Evolutionary conservation across 306 rosid species (phyloP).

Genomic region (Medicago arabica): DNA sequence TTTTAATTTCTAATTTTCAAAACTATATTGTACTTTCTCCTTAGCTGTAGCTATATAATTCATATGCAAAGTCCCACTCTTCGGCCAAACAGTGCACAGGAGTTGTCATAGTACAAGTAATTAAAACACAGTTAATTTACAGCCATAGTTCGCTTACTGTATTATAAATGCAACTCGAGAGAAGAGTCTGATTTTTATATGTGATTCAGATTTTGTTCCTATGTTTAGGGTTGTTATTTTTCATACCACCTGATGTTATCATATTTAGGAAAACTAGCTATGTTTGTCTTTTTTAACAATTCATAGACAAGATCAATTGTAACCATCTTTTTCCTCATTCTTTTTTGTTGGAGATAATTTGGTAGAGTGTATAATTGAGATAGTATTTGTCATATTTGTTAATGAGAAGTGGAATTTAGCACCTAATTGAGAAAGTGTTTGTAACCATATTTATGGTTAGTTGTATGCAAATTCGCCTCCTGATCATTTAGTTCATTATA

Average conservation of each 20-base stretch:
- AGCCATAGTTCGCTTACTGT: constrained; percentile 51
- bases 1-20: constrained; percentile 54
- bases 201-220: constrained; percentile 29
- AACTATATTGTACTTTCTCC: constrained; percentile 82
- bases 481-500: no score
- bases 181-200: constrained; percentile 55
- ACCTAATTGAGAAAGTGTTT: background rate
- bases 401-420: constrained; percentile 35
- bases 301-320: constrained; percentile 51
- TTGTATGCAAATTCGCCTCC: background rate
- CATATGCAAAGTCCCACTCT: constrained; percentile 76
- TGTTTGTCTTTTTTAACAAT: constrained; percentile 45
- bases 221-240: constrained; percentile 47
- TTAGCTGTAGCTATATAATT: constrained; percentile 83
- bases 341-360: constrained; percentile 46
- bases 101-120: constrained; percentile 49
- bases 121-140: constrained; percentile 47
- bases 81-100: constrained; percentile 56
- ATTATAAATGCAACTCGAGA: constrained; percentile 52
- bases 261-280: constrained; percentile 49
- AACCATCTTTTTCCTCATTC: constrained; percentile 44
- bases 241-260: constrained; percentile 44
- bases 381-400: constrained; percentile 38
- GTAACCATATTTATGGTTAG: background rate
- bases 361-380: constrained; percentile 39